A percentile compares a stretch with the other conserved stretches of the same genome.
phyloP scores from a whole-genome alignment of 768 basidiomycete species.

The Asterophora parasitica region DNA sequence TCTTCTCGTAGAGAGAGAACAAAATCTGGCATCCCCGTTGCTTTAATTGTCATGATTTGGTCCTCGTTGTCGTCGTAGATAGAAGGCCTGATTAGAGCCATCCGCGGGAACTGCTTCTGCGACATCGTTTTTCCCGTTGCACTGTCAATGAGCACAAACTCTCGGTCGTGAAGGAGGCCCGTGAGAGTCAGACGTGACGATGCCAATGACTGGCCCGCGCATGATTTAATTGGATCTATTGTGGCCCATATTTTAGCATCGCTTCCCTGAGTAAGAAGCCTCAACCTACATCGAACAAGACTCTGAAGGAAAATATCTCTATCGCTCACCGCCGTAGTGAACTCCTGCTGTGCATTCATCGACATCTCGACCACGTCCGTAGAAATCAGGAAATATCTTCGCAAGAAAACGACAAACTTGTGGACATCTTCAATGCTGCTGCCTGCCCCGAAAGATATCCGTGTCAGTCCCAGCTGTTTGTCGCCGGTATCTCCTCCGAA shows the following conservation, averaged over 20 bases:
- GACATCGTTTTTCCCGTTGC: constrained; percentile 10
- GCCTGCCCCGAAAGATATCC: constrained; percentile 15
- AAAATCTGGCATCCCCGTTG: constrained; percentile 11
- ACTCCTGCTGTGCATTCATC: background rate
- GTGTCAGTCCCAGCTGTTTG: constrained; percentile 10
- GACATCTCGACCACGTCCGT: constrained; percentile 1
- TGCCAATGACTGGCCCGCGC: constrained; percentile 8
- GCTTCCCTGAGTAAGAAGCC: background rate
- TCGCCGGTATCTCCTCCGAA: constrained; percentile 10
- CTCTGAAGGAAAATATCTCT: constrained; percentile 4
- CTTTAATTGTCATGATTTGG: constrained; percentile 8
- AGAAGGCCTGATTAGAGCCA: constrained; percentile 13
- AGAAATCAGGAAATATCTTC: constrained; percentile 10
- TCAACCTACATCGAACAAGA: constrained; percentile 14
- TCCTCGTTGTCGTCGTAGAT: constrained; percentile 4
- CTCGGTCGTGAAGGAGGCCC: constrained; percentile 12
- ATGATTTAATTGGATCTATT: constrained; percentile 15
- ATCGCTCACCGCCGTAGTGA: background rate
- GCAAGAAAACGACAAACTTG: constrained; percentile 9
- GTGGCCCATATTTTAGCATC: background rate
- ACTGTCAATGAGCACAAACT: constrained; percentile 11
- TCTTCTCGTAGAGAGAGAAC: background rate
- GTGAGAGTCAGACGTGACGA: constrained; percentile 5
- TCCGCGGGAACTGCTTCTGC: constrained; percentile 14
- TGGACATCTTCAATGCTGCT: constrained; percentile 10